Evolutionary conservation across 768 basidiomycete genomes (phyloP), one percentile per base, ranked within the genome.

Genomic region (Xerocomellus intermedius): DNA sequence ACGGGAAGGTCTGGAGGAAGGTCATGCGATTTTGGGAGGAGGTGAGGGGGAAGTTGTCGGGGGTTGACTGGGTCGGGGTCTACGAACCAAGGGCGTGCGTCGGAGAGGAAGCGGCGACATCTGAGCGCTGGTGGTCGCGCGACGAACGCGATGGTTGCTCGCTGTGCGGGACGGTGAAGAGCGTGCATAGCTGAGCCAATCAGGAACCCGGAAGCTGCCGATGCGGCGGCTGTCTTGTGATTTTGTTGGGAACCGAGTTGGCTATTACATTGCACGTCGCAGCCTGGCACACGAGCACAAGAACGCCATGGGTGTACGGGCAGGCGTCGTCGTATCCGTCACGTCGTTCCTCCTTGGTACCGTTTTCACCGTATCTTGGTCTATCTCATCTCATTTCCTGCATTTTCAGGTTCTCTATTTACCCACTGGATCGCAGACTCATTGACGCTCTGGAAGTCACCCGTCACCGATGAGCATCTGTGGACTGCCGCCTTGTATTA

Each of bases 351-450:
- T 35, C 33, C 33, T 35, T 14, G 33, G 33, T 35, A 38, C n/a
- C 37, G 37, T 38, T 2, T 17, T 38, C 37, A 4, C 37, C 37
- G 17, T 38, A 7, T 17, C 8, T 8, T 17, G 16, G 8, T 36
- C n/a, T 8, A 3, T 10, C 33, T 24, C 12, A 0, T 30, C 44
- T 54, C 24, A 46, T 26, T 13, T 21, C 6, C 10, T 36, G 16
- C 17, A 8, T 10, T 46, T 46, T 13, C 69, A 92, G 91, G 91
- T 48, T 75, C 87, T 43, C 77, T 94, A 5, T 91, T 91, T 68
- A 92, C 90, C 35, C 87, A 94, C 67, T 94, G 91, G 91, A 92
- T 91, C 58, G 91, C 91, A n/a, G 91, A 94, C 77, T 92, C 90
- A 2, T 75, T 91, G 48, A 94, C 91, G 33, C 78, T 94, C 38